Base-by-base conservation (phyloP, 2,329 filamentous ascomycete species). In the Exophiala spinifera region DNA sequence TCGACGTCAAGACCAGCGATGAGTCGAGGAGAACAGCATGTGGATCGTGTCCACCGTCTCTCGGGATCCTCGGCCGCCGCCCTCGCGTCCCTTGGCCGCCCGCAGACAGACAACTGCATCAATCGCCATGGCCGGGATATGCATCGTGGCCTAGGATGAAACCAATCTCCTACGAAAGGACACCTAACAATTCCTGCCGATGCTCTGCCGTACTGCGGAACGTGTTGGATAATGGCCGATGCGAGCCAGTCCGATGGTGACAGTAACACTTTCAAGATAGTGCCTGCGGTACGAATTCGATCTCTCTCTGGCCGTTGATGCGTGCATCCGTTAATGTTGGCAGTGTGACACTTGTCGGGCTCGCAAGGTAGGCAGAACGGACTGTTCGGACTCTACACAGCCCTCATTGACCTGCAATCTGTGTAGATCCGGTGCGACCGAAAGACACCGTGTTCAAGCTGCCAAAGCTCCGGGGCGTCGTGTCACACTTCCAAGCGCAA, bases 391-490 rank as follows among this genome's bases (percentile, higher is more conserved):
- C n/a, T 10, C n/a, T 15, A 15, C 15, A 17, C 3, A 15, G 19
- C 10, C n/a, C 28, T 44, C 4, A 44, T 13, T 23, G 31, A 46
- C 25, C 33, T 42, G 11, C 28, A 6, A 31, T 21, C 11, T 25
- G 14, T 11, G 19, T 51, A 74, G 72, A 72, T 74, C 40, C 66
- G 70, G 58, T 74, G 72, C 53, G 72, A 74, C 54, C 72, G 73
- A 55, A 67, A 68, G 36, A 66, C 65, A 1, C 72, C 72, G 47
- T 74, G 72, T 62, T 70, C 72, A 5, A 73, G 72, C 55, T 74
- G 72, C 52, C 67, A 68, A 39, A 68, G 66, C 20, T 70, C 70
- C 2, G 64, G 68, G 42, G 64, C 71, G 19, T 51, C 61, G 42
- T 74, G 72, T 51, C 67, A 69, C 33, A 72, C 69, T 4, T 72